Evolutionary conservation across 2,329 filamentous ascomycete species (phyloP).

Genomic region (Colletotrichum destructivum): DNA sequence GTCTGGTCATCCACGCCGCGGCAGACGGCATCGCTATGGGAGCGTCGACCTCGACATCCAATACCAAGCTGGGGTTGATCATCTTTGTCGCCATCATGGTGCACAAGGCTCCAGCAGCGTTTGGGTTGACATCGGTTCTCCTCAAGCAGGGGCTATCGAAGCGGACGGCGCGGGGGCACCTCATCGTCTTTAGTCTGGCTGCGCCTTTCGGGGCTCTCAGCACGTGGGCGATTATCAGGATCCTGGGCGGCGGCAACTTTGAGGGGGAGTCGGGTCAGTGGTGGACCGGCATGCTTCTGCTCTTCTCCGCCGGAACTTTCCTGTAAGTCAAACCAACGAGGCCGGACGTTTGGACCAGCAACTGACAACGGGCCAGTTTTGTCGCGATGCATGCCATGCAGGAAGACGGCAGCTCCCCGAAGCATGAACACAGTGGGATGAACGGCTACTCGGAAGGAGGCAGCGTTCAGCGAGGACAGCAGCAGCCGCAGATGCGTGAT

Average conservation of each 20-base stretch:
- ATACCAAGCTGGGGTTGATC: conserved; percentile 86
- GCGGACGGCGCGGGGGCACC: conserved; percentile 84
- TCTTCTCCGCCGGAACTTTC: conserved; percentile 98
- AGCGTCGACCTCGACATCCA: conserved; percentile 83
- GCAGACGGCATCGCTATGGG: conserved; percentile 97
- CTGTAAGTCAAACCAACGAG: conserved; percentile 71
- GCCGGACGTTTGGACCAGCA: neutral
- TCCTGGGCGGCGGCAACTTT: conserved; percentile 75
- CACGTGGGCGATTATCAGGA: conserved; percentile 85
- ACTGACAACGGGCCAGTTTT: conserved; percentile 70
- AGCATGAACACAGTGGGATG: conserved; percentile 65
- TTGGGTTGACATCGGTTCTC: conserved; percentile 91
- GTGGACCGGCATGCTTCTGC: conserved; percentile 91
- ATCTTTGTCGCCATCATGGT: conserved; percentile 98
- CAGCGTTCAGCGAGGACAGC: conserved; percentile 64
- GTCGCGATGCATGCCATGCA: conserved; percentile 99
- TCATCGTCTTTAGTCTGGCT: conserved; percentile 92
- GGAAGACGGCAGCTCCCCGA: conserved; percentile 72
- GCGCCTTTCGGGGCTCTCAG: conserved; percentile 87
- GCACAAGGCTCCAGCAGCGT: conserved; percentile 96
- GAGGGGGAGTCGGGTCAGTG: conserved; percentile 78
- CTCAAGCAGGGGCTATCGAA: conserved; percentile 94
- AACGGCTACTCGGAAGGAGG: conserved; percentile 67
- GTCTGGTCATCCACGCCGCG: conserved; percentile 94
- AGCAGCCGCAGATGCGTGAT: conserved; percentile 75